Evolutionary conservation across 495 filamentous ascomycete genomes (phyloP).

Genomic region (Daldinia vernicosa): DNA sequence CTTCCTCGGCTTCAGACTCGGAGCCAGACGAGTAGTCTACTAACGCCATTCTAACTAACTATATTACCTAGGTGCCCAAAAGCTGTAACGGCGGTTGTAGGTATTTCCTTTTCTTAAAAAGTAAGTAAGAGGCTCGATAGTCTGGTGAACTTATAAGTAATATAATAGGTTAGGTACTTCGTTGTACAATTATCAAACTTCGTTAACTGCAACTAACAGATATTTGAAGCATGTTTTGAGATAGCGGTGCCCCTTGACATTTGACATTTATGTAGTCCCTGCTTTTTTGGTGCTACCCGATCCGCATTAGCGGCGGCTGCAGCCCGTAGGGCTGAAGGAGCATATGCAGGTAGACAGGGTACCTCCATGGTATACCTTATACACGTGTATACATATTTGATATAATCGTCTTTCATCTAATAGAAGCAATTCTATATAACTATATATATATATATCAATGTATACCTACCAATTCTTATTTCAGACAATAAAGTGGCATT

Average conservation of each 20-base stretch:
- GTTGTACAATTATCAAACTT: not conserved
- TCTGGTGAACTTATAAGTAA: not conserved
- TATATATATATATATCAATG: too few relatives aligned
- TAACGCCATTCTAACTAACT: conserved; percentile 59
- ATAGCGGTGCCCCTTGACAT: not conserved
- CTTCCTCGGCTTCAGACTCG: conserved; percentile 55
- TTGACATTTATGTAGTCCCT: too few relatives aligned
- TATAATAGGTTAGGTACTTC: not conserved
- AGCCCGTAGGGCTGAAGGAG: conserved; percentile 27
- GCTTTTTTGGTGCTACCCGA: conserved; percentile 11
- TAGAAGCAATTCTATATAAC: too few relatives aligned
- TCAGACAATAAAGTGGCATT: too few relatives aligned
- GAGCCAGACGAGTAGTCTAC: conserved; percentile 75
- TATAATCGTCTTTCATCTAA: too few relatives aligned
- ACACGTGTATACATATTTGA: not conserved
- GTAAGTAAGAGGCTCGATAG: too few relatives aligned
- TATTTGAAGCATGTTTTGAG: not conserved
- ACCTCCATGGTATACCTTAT: not conserved
- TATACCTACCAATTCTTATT: too few relatives aligned
- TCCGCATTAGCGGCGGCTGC: conserved; percentile 15
- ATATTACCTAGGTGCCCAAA: conserved; percentile 41
- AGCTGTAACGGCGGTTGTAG: not conserved
- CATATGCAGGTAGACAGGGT: not conserved
- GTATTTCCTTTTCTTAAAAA: too few relatives aligned
- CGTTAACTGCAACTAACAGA: not conserved